Evolutionary conservation across 208 protist genomes (phyloP).

Genomic region (Porcisia deanei): DNA sequence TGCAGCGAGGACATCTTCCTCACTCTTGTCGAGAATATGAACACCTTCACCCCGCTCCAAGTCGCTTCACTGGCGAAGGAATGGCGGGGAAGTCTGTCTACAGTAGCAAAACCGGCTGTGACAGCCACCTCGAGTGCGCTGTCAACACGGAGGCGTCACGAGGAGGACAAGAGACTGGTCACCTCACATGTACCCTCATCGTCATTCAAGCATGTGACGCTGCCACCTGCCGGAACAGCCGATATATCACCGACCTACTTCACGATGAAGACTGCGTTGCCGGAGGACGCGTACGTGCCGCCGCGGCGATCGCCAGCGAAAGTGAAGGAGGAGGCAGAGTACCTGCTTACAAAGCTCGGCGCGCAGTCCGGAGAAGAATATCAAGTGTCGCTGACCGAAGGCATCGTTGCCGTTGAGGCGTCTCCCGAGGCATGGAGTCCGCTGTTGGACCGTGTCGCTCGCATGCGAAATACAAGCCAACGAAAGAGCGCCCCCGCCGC

Average conservation of each 20-base stretch:
- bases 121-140: neutral
- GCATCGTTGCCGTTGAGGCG: conserved; percentile 36
- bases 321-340: conserved; percentile 37
- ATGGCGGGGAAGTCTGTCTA: conserved; percentile 34
- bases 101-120: neutral
- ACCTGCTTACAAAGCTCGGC: conserved; percentile 32
- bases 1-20: conserved; percentile 71
- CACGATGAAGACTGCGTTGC: conserved; percentile 21
- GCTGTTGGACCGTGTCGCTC: conserved; percentile 27
- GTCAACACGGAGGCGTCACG: neutral
- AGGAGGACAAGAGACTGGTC: neutral
- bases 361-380: conserved; percentile 34
- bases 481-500: neutral
- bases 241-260: conserved; percentile 17
- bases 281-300: conserved; percentile 22
- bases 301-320: conserved; percentile 26
- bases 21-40: conserved; percentile 57
- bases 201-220: neutral
- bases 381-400: conserved; percentile 28
- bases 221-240: neutral
- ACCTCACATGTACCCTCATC: conserved; percentile 1
- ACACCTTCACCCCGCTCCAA: conserved; percentile 54
- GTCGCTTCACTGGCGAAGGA: conserved; percentile 43
- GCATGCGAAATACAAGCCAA: conserved; percentile 13
- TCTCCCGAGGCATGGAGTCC: conserved; percentile 31